These are phyloP conservation scores for Polymyxa betae DNA, from an alignment of 208 protist species.

Conservation along the genomic window DNA sequence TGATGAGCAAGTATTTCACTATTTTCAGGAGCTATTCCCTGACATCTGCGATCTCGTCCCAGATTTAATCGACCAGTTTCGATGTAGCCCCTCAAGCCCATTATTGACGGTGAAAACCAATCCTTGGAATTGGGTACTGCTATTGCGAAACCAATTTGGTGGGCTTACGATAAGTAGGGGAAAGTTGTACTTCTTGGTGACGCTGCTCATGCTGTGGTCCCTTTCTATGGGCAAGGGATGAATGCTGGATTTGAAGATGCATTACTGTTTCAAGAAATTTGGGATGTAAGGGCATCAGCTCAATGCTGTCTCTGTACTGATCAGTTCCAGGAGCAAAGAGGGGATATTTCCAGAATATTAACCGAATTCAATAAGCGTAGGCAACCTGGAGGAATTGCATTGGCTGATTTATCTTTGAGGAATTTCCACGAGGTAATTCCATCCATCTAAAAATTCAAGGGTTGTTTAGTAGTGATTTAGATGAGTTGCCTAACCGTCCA, in stretches of 20 bases:
- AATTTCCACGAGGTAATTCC: conserved; percentile 36
- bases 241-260: conserved; percentile 52
- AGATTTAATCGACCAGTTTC: conserved; percentile 22
- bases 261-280: conserved; percentile 41
- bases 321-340: not conserved
- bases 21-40: conserved; percentile 30
- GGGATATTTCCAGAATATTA: not conserved
- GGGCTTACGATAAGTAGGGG: too few species aligned
- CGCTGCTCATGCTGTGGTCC: conserved; percentile 50
- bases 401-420: conserved; percentile 18
- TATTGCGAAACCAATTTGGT: too few species aligned
- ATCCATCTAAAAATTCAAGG: not conserved
- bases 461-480: not conserved
- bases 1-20: not conserved
- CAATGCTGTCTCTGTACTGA: not conserved
- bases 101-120: not conserved
- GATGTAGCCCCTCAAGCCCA: conserved; percentile 8
- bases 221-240: conserved; percentile 57
- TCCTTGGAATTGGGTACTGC: conserved; percentile 18
- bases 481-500: conserved; percentile 35
- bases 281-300: not conserved
- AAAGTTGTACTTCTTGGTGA: conserved; percentile 24
- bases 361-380: not conserved
- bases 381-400: conserved; percentile 8
- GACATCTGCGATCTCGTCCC: conserved; percentile 18